Evolutionary conservation across 495 filamentous ascomycete species (phyloP), one percentile per base, ranked within the genome.

Genomic region (Xylaria flabelliformis): DNA sequence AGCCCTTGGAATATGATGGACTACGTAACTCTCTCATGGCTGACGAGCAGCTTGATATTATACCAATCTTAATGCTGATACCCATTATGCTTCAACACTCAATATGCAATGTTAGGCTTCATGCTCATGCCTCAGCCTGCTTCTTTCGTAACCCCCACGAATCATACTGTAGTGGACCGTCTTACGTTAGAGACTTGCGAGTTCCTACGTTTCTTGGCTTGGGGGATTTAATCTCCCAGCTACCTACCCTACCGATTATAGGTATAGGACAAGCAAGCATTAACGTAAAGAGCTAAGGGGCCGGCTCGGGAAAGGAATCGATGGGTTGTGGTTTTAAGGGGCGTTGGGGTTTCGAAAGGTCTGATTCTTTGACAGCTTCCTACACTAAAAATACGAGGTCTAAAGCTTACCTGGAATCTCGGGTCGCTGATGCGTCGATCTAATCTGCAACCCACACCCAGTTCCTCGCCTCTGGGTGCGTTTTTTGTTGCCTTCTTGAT

Each of bases 301-400:
- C 61, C 64, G 62, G 42, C 41, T 32, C 64, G 46, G 63, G 64
- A 66, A 66, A 26, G 44, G 17, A 51, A 39, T 66, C 32, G 29
- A 66, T 66, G 39, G 64, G 44, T 39, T 53, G 46, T 21, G 17
- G 61, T 66, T 66, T 66, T 66, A 66, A 66, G 64, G 64, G 64
- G 64, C 29, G 3, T 53, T 19, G 29, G 19, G 19, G 41, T 32
- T 66, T 66, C 36, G 42, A 26, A 32, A 53, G 62, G 42, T 48
- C 42, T 42, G 39, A 34, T 48, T 64, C 29, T 53, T 50, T 66
- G 64, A 66, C 24, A 66, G 19, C 46, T 21, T 66, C 44, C 62
- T 48, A 44, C 61, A 26, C 65, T 56, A 56, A 42, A 56, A 41
- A 55, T 56, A 67, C 50, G 29, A 44, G 50, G 19, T 41, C 50